These are phyloP conservation scores for Hortiboletus campestris DNA, from an alignment of 768 basidiomycete species.

Conservation along the genomic window DNA sequence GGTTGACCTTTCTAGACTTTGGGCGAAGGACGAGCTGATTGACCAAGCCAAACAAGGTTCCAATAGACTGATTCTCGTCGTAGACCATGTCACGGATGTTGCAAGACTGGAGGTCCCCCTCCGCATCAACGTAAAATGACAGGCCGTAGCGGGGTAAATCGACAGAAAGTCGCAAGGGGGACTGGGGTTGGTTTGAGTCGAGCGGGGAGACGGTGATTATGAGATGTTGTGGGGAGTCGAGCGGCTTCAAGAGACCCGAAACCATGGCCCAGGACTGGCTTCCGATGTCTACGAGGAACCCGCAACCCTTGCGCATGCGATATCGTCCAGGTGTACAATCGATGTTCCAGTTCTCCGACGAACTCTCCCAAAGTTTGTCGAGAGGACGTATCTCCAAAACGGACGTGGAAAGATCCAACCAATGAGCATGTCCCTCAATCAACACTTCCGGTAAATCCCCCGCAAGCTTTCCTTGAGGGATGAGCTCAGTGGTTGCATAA, in stretches of 20 bases:
- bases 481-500: slow-evolving; percentile 16
- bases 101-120: slow-evolving; percentile 36
- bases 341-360: slow-evolving; percentile 28
- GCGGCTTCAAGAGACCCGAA: slow-evolving; percentile 18
- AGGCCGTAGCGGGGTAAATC: slow-evolving; percentile 42
- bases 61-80: slow-evolving; percentile 39
- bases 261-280: slow-evolving; percentile 30
- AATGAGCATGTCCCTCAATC: slow-evolving; percentile 27
- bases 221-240: slow-evolving; percentile 26
- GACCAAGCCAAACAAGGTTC: slow-evolving; percentile 44
- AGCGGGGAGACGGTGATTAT: slow-evolving; percentile 12
- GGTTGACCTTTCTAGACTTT: not conserved
- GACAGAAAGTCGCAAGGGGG: slow-evolving; percentile 22
- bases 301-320: slow-evolving; percentile 4
- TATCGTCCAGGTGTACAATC: slow-evolving; percentile 4
- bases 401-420: slow-evolving; percentile 27
- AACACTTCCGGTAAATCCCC: slow-evolving; percentile 28
- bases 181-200: not conserved
- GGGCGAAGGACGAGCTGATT: slow-evolving; percentile 41
- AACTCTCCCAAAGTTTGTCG: slow-evolving; percentile 25
- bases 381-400: slow-evolving; percentile 29
- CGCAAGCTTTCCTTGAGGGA: slow-evolving; percentile 23
- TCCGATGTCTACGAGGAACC: slow-evolving; percentile 26
- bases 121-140: slow-evolving; percentile 37
- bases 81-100: slow-evolving; percentile 45